These are phyloP conservation scores for Globisporangium rhizosaccharum DNA, from an alignment of 352 stramenopile genomes.

Conservation along the genomic window DNA sequence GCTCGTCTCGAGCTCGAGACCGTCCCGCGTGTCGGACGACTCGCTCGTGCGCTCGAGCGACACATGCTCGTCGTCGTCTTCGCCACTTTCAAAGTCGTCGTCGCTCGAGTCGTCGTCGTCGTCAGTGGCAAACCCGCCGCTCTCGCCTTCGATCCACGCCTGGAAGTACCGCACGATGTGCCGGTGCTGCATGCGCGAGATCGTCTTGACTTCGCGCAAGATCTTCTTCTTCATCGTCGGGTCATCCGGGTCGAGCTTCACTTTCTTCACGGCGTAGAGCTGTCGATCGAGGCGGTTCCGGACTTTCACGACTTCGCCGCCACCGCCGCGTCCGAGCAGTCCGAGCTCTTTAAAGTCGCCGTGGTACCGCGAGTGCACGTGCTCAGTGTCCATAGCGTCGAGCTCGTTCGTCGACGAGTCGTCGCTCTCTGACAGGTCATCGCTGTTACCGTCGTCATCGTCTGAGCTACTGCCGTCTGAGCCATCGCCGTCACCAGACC, in stretches of 20 bases:
- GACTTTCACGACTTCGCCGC: slow-evolving; percentile 82
- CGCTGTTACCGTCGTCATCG: slow-evolving; percentile 5
- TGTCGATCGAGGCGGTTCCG: slow-evolving; percentile 79
- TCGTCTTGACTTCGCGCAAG: slow-evolving; percentile 93
- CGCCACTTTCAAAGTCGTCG: slow-evolving; percentile 25
- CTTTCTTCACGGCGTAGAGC: slow-evolving; percentile 84
- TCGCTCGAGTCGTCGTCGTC: slow-evolving; percentile 37
- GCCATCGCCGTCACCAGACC: slow-evolving; percentile 17
- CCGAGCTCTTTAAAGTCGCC: slow-evolving; percentile 85
- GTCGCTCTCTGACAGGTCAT: slow-evolving; percentile 16
- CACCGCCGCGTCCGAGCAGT: slow-evolving; percentile 72
- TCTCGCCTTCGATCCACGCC: slow-evolving; percentile 83
- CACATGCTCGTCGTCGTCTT: slow-evolving; percentile 30
- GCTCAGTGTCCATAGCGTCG: slow-evolving; percentile 30
- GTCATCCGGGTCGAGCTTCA: slow-evolving; percentile 81
- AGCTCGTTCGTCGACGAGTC: slow-evolving; percentile 47
- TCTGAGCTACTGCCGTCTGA: slow-evolving; percentile 12
- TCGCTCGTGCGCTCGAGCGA: slow-evolving; percentile 12
- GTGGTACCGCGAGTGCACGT: slow-evolving; percentile 72
- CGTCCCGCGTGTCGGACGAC: slow-evolving; percentile 33
- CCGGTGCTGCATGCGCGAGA: slow-evolving; percentile 94
- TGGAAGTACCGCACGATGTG: slow-evolving; percentile 95
- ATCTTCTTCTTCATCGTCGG: slow-evolving; percentile 95
- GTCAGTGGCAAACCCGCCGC: slow-evolving; percentile 39
- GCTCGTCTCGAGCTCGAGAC: slow-evolving; percentile 22